Conservation (phyloP, 2,329 filamentous ascomycete genomes). For the Botrytis paeoniae region DNA sequence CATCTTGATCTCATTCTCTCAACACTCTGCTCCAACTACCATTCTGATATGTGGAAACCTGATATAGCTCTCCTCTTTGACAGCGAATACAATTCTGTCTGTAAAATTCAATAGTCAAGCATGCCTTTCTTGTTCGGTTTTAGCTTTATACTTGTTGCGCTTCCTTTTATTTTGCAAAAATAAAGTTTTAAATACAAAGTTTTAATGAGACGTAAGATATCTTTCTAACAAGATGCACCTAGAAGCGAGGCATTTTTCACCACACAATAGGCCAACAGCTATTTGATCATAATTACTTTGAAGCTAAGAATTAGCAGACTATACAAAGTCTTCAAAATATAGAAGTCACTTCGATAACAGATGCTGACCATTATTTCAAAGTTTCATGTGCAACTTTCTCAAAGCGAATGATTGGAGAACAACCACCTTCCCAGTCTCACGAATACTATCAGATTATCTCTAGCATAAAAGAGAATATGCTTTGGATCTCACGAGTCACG, state of each 20-base stretch:
- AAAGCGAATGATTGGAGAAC: neutral
- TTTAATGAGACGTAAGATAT: neutral
- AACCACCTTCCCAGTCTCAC: neutral
- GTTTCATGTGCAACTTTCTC: neutral
- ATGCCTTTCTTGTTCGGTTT: neutral
- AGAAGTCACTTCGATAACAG: neutral
- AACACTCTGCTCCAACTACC: neutral
- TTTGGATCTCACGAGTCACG: neutral
- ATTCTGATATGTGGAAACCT: neutral
- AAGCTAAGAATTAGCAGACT: neutral
- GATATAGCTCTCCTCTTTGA: neutral
- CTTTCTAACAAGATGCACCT: neutral
- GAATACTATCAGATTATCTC: neutral
- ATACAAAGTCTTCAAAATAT: neutral
- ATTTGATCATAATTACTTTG: neutral
- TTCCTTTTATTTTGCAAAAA: too few relatives aligned
- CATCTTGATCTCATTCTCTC: neutral
- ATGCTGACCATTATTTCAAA: neutral
- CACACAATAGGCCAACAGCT: neutral
- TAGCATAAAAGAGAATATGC: neutral
- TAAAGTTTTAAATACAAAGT: neutral
- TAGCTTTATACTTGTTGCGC: neutral
- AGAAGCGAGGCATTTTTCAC: neutral
- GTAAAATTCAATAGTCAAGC: neutral
- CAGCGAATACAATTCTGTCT: neutral